Percentiles rank a stretch among this genome's conserved stretches.
Evolutionary conservation across 495 filamentous ascomycete genomes (phyloP).

Genomic region (Penicillium ochrochloron): DNA sequence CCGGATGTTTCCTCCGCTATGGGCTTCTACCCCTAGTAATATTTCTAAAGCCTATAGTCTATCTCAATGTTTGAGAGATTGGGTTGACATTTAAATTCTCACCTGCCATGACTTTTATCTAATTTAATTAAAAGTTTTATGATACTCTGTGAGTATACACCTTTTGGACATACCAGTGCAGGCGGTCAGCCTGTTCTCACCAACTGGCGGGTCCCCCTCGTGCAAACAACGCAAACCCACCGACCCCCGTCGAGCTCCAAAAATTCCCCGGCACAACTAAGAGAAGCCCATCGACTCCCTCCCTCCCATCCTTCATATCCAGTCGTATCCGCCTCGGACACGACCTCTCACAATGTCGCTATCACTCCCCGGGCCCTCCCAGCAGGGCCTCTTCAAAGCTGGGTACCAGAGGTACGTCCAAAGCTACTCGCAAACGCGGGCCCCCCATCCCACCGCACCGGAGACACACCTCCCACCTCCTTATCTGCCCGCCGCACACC

Average conservation of each 20-base stretch:
- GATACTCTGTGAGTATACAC: neutral
- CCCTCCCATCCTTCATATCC: slow-evolving; percentile 28
- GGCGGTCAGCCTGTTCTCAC: neutral
- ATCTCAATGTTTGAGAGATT: neutral
- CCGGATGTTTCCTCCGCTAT: neutral
- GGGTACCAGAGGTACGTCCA: slow-evolving; percentile 88
- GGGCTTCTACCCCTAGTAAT: neutral
- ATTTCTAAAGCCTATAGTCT: neutral
- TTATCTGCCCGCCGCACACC: slow-evolving; percentile 26
- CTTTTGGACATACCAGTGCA: neutral
- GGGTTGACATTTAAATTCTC: neutral
- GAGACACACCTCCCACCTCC: slow-evolving; percentile 35
- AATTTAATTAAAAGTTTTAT: neutral
- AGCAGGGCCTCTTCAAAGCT: slow-evolving; percentile 90
- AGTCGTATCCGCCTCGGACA: slow-evolving; percentile 34
- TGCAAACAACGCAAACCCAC: slow-evolving; percentile 55
- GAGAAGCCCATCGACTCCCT: slow-evolving; percentile 30
- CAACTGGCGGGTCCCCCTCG: slow-evolving; percentile 40
- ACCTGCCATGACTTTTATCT: neutral
- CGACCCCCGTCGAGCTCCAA: slow-evolving; percentile 46
- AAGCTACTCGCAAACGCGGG: slow-evolving; percentile 4
- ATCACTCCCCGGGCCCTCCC: slow-evolving; percentile 89
- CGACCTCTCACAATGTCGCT: slow-evolving; percentile 76
- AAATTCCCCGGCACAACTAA: slow-evolving; percentile 50
- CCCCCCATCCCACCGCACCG: slow-evolving; percentile 33